These are phyloP conservation scores for Daldinia bambusicola DNA, from an alignment of 495 filamentous ascomycete genomes.

Conservation along the genomic window DNA sequence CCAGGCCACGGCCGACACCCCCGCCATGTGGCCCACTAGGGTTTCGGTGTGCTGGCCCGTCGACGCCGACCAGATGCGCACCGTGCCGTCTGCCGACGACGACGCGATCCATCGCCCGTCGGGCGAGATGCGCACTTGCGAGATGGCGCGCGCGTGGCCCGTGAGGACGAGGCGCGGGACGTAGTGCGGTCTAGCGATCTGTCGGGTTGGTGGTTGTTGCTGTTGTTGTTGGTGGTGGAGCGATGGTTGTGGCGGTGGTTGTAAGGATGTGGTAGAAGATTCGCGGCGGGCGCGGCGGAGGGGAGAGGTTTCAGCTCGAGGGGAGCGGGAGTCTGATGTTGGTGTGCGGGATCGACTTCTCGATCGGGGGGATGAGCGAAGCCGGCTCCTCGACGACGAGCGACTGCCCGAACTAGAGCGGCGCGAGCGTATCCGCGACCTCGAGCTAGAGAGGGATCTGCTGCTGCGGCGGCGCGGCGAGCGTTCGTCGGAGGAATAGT, in stretches of 20 bases:
- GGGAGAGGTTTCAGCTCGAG: constrained; percentile 38
- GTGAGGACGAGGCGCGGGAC: constrained; percentile 58
- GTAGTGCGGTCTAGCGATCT: constrained; percentile 52
- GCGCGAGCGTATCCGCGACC: constrained; percentile 48
- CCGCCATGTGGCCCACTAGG: constrained; percentile 92
- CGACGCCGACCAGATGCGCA: constrained; percentile 87
- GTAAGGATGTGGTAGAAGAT: constrained; percentile 2
- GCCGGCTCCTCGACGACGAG: constrained; percentile 44
- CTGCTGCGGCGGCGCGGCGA: constrained; percentile 45
- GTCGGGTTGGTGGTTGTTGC: constrained; percentile 16
- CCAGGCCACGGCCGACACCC: constrained; percentile 91
- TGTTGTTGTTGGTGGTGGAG: too few relatives aligned
- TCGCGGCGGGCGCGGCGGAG: constrained; percentile 5
- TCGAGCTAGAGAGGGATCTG: constrained; percentile 44
- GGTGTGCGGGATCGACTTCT: constrained; percentile 34
- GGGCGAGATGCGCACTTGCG: constrained; percentile 90
- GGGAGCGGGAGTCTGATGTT: constrained; percentile 41
- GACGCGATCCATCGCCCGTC: constrained; percentile 91
- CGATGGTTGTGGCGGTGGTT: constrained; percentile 4
- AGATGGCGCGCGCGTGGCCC: constrained; percentile 81
- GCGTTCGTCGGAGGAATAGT: constrained; percentile 52
- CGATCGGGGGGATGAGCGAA: constrained; percentile 51
- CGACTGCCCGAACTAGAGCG: constrained; percentile 53
- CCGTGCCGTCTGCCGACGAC: constrained; percentile 84
- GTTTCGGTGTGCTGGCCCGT: constrained; percentile 84